These are phyloP conservation scores for Pseudogymnoascus sp. DNA, from an alignment of 2,329 filamentous ascomycete genomes.

Conservation along the genomic window DNA sequence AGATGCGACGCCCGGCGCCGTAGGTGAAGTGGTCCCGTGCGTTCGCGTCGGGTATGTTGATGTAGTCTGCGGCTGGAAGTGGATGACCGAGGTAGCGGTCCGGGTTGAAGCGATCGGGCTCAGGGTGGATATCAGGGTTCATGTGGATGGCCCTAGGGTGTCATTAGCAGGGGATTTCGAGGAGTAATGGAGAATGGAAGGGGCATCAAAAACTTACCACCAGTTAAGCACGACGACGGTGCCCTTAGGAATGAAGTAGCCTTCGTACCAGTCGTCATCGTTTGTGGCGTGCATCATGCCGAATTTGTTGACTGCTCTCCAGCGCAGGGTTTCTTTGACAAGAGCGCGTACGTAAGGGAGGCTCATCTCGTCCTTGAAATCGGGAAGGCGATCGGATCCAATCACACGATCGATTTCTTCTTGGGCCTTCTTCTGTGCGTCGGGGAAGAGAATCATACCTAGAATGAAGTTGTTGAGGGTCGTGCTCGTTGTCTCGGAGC, in stretches of 20 bases:
- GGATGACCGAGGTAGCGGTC: constrained; percentile 28
- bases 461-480: constrained; percentile 31
- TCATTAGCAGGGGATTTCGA: too few species aligned
- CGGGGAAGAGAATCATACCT: constrained; percentile 34
- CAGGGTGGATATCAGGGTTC: constrained; percentile 33
- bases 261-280: constrained; percentile 31
- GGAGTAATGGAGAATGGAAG: too few species aligned
- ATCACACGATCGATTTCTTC: constrained; percentile 36
- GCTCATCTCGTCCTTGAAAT: constrained; percentile 31
- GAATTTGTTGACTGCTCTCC: constrained; percentile 31
- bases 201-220: constrained; percentile 27
- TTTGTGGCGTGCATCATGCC: constrained; percentile 28
- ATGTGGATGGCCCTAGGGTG: constrained; percentile 28
- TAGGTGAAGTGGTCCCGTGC: constrained; percentile 30
- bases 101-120: constrained; percentile 39
- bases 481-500: constrained; percentile 31
- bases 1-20: constrained; percentile 40
- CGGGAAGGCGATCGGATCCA: constrained; percentile 31
- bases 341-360: constrained; percentile 39
- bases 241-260: constrained; percentile 34
- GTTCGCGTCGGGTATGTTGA: constrained; percentile 20
- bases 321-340: constrained; percentile 39
- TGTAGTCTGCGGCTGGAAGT: constrained; percentile 14
- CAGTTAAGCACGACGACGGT: constrained; percentile 34
- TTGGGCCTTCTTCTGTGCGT: constrained; percentile 33